Conservation (phyloP, 1,139 yeast genomes). For the Blastobotrys illinoisensis region DNA sequence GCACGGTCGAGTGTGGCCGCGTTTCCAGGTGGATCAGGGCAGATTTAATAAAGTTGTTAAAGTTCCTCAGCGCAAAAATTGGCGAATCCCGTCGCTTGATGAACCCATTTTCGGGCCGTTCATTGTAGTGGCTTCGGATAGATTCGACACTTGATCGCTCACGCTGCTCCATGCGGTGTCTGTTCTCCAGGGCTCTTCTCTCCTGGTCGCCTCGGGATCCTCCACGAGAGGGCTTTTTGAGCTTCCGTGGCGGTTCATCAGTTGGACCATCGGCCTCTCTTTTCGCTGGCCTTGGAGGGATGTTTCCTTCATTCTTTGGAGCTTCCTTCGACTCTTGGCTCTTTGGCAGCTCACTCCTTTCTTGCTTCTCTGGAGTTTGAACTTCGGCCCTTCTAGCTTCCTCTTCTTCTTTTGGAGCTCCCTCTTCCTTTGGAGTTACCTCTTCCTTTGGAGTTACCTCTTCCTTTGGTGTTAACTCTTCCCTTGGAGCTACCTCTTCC, state of each 20-base stretch:
- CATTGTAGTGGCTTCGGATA: slow-evolving; percentile 80
- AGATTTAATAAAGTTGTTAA: slow-evolving; percentile 87
- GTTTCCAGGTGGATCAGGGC: slow-evolving; percentile 69
- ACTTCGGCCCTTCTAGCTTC: too few relatives aligned
- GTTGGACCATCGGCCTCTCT: not conserved
- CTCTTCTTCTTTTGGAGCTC: not conserved
- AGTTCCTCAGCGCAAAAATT: slow-evolving; percentile 77
- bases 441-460: not conserved
- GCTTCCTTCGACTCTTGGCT: not conserved
- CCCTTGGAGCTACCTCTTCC: not conserved
- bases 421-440: not conserved
- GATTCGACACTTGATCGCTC: slow-evolving; percentile 32
- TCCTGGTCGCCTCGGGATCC: slow-evolving; percentile 21
- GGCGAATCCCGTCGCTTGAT: slow-evolving; percentile 72
- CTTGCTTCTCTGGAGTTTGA: not conserved
- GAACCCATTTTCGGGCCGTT: slow-evolving; percentile 65
- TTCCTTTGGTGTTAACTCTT: not conserved
- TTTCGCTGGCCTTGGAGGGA: not conserved
- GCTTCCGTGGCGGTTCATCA: slow-evolving; percentile 16
- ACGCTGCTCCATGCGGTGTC: slow-evolving; percentile 19
- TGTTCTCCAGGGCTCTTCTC: slow-evolving; percentile 18
- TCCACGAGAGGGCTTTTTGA: slow-evolving; percentile 26
- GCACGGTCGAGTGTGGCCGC: slow-evolving; percentile 44
- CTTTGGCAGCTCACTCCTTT: too few relatives aligned
- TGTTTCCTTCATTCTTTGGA: not conserved